Conservation (phyloP, 2,329 filamentous ascomycete species). For the Chaetomium olivaceum region DNA sequence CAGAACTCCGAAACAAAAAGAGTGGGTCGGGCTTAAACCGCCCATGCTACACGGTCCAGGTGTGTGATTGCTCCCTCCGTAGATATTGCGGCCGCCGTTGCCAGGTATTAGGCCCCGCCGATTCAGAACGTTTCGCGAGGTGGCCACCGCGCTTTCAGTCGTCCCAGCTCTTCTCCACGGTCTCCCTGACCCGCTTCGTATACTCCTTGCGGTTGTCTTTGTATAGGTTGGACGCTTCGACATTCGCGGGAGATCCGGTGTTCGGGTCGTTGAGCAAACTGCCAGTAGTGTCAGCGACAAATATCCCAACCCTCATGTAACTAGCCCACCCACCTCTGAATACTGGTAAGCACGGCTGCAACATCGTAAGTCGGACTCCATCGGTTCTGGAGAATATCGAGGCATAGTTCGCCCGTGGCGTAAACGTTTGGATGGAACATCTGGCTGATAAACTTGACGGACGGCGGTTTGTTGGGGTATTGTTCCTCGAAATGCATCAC, state of each 20-base stretch:
- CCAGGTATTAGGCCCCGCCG: conserved; percentile 13
- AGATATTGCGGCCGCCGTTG: background rate
- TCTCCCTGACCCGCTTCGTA: conserved; percentile 90
- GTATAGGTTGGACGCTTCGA: conserved; percentile 96
- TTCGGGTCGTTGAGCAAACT: conserved; percentile 97
- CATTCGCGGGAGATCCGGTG: conserved; percentile 96
- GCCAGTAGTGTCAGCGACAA: conserved; percentile 34
- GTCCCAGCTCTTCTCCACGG: conserved; percentile 99
- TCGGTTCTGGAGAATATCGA: conserved; percentile 95
- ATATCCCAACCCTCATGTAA: background rate
- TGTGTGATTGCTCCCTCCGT: background rate
- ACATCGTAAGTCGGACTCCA: conserved; percentile 99
- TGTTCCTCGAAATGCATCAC: conserved; percentile 99
- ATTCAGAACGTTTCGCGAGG: background rate
- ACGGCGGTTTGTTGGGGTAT: conserved; percentile 96
- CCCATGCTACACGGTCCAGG: background rate
- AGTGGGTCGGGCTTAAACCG: background rate
- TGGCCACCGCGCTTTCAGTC: conserved; percentile 53
- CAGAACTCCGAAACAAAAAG: conserved; percentile 18
- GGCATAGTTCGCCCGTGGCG: conserved; percentile 89
- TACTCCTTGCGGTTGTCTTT: conserved; percentile 98
- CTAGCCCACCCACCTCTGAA: conserved; percentile 72
- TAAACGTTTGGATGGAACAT: conserved; percentile 99
- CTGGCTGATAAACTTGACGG: conserved; percentile 96
- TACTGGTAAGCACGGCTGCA: conserved; percentile 92